A percentile compares a stretch with the other conserved stretches of the same genome.
Conservation (phyloP, 345 rosid genomes). For the Eutrema japonicum region DNA sequence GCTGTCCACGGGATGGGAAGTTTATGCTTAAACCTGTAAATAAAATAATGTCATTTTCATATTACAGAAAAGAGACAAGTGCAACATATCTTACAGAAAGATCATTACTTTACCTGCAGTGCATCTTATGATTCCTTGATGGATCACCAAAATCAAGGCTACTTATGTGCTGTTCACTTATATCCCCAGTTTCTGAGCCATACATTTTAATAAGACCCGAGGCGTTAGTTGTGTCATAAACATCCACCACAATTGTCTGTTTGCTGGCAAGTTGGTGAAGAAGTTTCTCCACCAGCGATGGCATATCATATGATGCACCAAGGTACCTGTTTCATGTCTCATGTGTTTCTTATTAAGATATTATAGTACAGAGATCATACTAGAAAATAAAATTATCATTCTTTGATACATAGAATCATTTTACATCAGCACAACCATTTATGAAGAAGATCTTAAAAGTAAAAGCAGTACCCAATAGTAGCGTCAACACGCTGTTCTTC, state of each 20-base stretch:
- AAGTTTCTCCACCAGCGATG: conserved; percentile 92
- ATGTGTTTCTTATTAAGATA: conserved; percentile 9
- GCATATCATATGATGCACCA: conserved; percentile 97
- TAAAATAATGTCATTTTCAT: conserved; percentile 15
- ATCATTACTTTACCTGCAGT: conserved; percentile 62
- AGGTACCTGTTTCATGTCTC: conserved; percentile 59
- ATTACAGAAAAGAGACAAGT: conserved; percentile 22
- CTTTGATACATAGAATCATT: conserved; percentile 8
- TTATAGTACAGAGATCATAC: not conserved
- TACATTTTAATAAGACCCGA: conserved; percentile 78
- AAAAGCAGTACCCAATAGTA: conserved; percentile 68
- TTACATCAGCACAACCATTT: not conserved
- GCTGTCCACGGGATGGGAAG: conserved; percentile 84
- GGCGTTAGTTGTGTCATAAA: conserved; percentile 81
- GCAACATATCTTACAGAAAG: conserved; percentile 11
- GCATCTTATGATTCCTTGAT: conserved; percentile 87
- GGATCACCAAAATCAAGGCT: conserved; percentile 96
- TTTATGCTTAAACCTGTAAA: conserved; percentile 76
- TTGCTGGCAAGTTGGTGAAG: conserved; percentile 96
- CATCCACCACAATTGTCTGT: conserved; percentile 83
- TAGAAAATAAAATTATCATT: not conserved
- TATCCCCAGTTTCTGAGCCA: conserved; percentile 68
- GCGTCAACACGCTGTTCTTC: conserved; percentile 73
- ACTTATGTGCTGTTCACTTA: conserved; percentile 64
- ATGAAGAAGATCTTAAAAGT: conserved; percentile 9